Conservation (phyloP, 768 basidiomycete species). For the Paxillus rubicundulus region DNA sequence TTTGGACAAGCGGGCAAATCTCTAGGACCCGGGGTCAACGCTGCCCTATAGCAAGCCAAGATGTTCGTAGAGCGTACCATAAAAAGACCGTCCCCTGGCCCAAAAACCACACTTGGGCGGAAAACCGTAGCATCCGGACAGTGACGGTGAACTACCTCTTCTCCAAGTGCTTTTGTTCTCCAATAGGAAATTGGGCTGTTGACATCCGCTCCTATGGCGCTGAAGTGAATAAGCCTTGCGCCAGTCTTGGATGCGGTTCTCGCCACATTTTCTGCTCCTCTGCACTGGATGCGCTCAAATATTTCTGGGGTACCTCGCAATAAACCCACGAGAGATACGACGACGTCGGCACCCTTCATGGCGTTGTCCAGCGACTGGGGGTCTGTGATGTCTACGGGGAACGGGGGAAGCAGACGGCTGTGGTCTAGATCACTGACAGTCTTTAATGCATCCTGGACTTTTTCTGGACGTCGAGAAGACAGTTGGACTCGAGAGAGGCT, state of each 20-base stretch:
- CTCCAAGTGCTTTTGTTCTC: conserved; percentile 62
- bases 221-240: conserved; percentile 63
- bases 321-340: conserved; percentile 70
- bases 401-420: conserved; percentile 39
- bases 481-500: conserved; percentile 43
- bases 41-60: background rate
- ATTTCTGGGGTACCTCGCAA: conserved; percentile 53
- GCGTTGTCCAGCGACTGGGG: conserved; percentile 44
- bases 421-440: conserved; percentile 31
- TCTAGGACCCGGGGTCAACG: conserved; percentile 32
- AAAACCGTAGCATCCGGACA: conserved; percentile 58
- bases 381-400: conserved; percentile 51
- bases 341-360: conserved; percentile 52
- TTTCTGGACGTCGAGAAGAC: conserved; percentile 56
- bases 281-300: conserved; percentile 62
- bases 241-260: conserved; percentile 46
- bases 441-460: conserved; percentile 34
- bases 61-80: conserved; percentile 42
- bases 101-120: conserved; percentile 72
- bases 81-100: conserved; percentile 75
- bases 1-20: conserved; percentile 58
- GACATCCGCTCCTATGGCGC: conserved; percentile 71
- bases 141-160: conserved; percentile 47
- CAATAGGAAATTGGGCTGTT: conserved; percentile 56
- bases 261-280: conserved; percentile 67